These are phyloP conservation scores for Fusarium torulosum DNA, from an alignment of 2,329 filamentous ascomycete species.

Conservation along the genomic window DNA sequence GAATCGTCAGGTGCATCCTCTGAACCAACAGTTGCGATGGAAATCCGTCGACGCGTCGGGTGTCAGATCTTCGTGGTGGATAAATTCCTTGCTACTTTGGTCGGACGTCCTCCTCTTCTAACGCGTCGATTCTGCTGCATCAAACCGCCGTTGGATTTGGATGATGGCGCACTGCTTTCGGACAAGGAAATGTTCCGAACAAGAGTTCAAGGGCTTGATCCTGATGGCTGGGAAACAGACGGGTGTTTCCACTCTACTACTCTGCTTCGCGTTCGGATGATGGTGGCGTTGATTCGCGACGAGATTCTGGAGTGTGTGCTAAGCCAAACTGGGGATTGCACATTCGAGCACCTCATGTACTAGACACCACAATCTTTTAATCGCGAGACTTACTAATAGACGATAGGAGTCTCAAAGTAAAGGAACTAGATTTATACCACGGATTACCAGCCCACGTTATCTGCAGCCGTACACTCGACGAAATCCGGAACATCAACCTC, in stretches of 20 bases:
- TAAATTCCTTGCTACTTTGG: too few species aligned
- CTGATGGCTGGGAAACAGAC: not conserved
- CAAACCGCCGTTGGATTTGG: too few species aligned
- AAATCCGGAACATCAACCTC: not conserved
- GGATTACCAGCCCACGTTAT: not conserved
- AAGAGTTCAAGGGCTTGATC: too few species aligned
- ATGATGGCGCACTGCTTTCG: too few species aligned
- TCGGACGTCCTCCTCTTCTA: too few species aligned
- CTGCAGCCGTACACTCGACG: not conserved
- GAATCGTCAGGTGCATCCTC: too few species aligned
- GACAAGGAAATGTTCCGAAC: too few species aligned
- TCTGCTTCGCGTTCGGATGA: conserved; percentile 5
- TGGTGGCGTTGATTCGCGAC: not conserved
- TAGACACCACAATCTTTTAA: not conserved
- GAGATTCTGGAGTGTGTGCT: not conserved
- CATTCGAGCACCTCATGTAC: not conserved
- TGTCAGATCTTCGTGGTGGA: too few species aligned
- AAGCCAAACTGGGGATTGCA: not conserved
- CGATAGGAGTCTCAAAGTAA: not conserved
- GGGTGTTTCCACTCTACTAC: not conserved
- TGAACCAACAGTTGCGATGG: too few species aligned
- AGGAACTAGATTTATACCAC: not conserved
- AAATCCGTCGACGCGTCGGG: too few species aligned
- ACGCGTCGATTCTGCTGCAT: too few species aligned
- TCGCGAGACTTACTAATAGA: not conserved